Percentiles rank a stretch among this genome's conserved stretches.
Evolutionary conservation across 805 yeast species (phyloP).

Genomic region (Candida alai): DNA sequence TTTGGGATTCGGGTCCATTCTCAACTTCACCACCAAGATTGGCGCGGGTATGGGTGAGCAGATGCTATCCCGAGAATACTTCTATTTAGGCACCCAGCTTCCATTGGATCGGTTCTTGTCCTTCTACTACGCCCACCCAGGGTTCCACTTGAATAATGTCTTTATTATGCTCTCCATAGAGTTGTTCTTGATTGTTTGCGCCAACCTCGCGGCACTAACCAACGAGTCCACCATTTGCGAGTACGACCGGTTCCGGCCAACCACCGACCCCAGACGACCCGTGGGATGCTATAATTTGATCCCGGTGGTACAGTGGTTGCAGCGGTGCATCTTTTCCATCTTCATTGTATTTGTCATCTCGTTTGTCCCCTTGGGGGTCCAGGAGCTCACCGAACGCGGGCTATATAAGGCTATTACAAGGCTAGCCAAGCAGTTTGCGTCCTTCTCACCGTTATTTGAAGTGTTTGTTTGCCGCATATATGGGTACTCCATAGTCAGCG

Average conservation of each 20-base stretch:
- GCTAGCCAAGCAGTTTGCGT: slow-evolving; percentile 62
- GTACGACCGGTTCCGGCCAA: slow-evolving; percentile 61
- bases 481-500: slow-evolving; percentile 65
- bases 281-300: slow-evolving; percentile 69
- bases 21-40: slow-evolving; percentile 82
- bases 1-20: slow-evolving; percentile 80
- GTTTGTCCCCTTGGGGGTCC: slow-evolving; percentile 72
- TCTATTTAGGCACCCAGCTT: slow-evolving; percentile 73
- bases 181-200: slow-evolving; percentile 63
- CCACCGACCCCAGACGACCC: slow-evolving; percentile 64
- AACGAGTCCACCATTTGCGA: slow-evolving; percentile 68
- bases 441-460: slow-evolving; percentile 78
- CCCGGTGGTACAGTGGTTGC: slow-evolving; percentile 77
- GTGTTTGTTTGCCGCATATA: slow-evolving; percentile 80
- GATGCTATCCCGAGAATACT: slow-evolving; percentile 79
- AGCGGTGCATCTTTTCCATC: slow-evolving; percentile 76
- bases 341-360: slow-evolving; percentile 80
- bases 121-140: slow-evolving; percentile 83
- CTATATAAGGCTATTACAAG: slow-evolving; percentile 70
- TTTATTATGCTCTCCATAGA: slow-evolving; percentile 75
- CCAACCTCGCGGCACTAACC: slow-evolving; percentile 69
- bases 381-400: slow-evolving; percentile 81
- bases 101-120: slow-evolving; percentile 80
- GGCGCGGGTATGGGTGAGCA: slow-evolving; percentile 96
- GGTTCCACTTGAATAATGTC: slow-evolving; percentile 78